Evolutionary conservation across 2,329 filamentous ascomycete genomes (phyloP), one percentile per base, ranked within the genome.

Genomic region (Talaromyces sp.): DNA sequence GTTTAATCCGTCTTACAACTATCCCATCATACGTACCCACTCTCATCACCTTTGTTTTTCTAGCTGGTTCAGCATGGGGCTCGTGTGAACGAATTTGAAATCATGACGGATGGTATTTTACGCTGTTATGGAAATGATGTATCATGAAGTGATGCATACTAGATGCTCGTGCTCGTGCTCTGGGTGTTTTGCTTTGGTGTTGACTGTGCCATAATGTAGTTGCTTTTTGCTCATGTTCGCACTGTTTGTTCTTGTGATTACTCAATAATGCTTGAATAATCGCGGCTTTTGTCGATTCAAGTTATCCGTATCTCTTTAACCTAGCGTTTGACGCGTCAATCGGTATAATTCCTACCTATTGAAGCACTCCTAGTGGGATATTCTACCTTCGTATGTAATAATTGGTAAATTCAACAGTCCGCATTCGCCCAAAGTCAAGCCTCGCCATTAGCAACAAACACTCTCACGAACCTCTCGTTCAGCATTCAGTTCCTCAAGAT

Each of bases 401-500:
- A 5, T 24, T 12, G 17, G 12, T 35, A 35, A 35, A 35, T 35
- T 35, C 32, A 35, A 32, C 31, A 32, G 5, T 32, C 10, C 14
- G n/a, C 3, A n/a, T 3, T 46, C 43, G 3, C 43, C 12, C 12
- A 11, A 1, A 12, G 31, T n/a, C 41, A 31, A n/a, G 21, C 38
- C 19, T 38, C 51, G n/a, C 21, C 38, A 35, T 48, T 46, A 24
- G 24, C 24, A 24, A 74, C 61, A 46, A 24, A 74, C 61, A 46
- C 66, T 69, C 54, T 61, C 67, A 58, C 64, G 63, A 11, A 74
- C 63, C 43, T 71, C 66, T 43, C 64, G 62, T 63, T 70, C 66
- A 6, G 71, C 69, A 62, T 72, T 67, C 60, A 65, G 63, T 60
- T 74, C 70, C 46, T 76, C 74, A 50, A 63, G 54, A 48, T 62